phyloP scores from a whole-genome alignment of 805 yeast species.

The Saccharomycopsis guyanensis region DNA sequence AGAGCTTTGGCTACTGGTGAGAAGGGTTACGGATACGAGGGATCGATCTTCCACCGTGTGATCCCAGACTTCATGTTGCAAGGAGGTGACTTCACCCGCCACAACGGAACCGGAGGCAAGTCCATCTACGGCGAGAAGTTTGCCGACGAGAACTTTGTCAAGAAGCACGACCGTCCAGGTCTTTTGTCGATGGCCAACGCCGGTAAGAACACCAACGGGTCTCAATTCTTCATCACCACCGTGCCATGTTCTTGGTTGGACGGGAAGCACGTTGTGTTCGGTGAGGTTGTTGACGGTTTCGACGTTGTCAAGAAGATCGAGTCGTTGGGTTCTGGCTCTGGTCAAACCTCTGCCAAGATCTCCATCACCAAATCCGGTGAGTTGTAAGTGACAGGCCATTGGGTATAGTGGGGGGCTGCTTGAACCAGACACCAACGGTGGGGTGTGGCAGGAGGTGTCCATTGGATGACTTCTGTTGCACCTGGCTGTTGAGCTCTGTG shows the following conservation, averaged over 20 bases:
- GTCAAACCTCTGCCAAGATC: conserved; percentile 67
- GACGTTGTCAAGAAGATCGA: conserved; percentile 75
- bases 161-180: conserved; percentile 75
- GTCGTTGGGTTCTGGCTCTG: conserved; percentile 54
- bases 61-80: conserved; percentile 98
- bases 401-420: too few species aligned
- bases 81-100: conserved; percentile 91
- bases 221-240: conserved; percentile 94
- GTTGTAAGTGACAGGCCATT: conserved; percentile 9
- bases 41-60: conserved; percentile 93
- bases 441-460: too few species aligned
- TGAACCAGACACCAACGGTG: background rate
- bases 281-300: conserved; percentile 83
- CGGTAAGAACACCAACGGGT: conserved; percentile 97
- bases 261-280: conserved; percentile 92
- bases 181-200: conserved; percentile 95
- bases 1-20: conserved; percentile 93
- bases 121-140: conserved; percentile 78
- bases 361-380: conserved; percentile 73
- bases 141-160: conserved; percentile 67
- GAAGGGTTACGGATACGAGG: conserved; percentile 90
- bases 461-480: background rate
- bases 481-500: background rate
- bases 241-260: conserved; percentile 84
- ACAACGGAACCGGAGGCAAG: conserved; percentile 97